phyloP scores from a whole-genome alignment of 208 protist genomes.

The Endotrypanum monterogeii region DNA sequence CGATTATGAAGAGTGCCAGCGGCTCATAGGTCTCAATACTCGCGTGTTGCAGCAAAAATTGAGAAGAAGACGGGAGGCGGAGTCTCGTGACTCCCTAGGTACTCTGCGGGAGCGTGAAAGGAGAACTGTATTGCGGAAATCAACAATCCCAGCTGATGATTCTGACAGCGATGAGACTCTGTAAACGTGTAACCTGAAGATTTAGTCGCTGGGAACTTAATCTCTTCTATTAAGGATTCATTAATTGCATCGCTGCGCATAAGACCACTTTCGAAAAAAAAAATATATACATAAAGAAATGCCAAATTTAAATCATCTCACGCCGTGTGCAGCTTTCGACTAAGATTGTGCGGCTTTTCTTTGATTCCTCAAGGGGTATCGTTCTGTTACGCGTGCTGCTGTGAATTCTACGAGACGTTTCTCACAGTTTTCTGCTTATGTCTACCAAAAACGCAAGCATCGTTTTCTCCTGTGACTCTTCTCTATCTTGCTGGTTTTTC shows the following conservation, averaged over 20 bases:
- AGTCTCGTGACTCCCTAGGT: constrained; percentile 42
- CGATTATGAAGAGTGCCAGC: constrained; percentile 49
- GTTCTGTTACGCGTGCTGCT: not conserved
- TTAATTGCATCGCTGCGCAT: not conserved
- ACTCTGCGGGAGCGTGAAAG: constrained; percentile 60
- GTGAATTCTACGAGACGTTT: not conserved
- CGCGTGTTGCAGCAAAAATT: constrained; percentile 46
- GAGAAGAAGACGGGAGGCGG: constrained; percentile 11
- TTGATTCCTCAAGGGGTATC: not conserved
- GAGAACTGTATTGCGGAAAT: constrained; percentile 49
- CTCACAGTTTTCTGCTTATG: not conserved
- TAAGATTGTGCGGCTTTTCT: not conserved
- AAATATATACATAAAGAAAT: not conserved
- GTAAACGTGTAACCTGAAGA: constrained; percentile 8
- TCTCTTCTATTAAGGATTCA: not conserved
- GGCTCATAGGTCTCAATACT: constrained; percentile 58
- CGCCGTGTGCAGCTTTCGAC: not conserved
- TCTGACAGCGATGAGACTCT: constrained; percentile 29
- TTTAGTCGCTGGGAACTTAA: not conserved
- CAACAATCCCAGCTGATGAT: not conserved
- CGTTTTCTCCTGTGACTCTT: not conserved
- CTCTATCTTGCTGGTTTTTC: not conserved
- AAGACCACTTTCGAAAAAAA: not conserved
- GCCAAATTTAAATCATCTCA: not conserved
- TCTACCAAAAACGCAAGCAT: not conserved